phyloP scores from a whole-genome alignment of 352 stramenopile species.

The Phytophthora cryptogea region DNA sequence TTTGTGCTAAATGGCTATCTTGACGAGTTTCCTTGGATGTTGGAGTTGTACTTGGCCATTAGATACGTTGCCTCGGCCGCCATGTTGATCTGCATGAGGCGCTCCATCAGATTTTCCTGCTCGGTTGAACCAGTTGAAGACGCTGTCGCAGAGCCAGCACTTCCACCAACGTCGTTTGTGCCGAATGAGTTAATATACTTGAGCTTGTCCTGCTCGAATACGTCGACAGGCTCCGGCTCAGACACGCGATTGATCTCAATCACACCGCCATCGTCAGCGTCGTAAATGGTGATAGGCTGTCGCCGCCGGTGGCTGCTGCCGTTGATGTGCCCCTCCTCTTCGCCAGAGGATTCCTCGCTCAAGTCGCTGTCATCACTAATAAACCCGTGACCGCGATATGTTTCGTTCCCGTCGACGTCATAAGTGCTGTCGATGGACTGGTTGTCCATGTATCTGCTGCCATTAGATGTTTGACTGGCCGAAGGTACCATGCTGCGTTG shows the following conservation, averaged over 20 bases:
- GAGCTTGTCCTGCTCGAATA: slow-evolving; percentile 59
- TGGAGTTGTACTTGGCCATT: slow-evolving; percentile 75
- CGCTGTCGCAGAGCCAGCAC: slow-evolving; percentile 10
- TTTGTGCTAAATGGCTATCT: slow-evolving; percentile 11
- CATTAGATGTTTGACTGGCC: slow-evolving; percentile 9
- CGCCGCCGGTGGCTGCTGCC: slow-evolving; percentile 6
- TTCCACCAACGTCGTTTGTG: slow-evolving; percentile 24
- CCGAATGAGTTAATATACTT: slow-evolving; percentile 73
- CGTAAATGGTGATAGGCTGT: slow-evolving; percentile 32
- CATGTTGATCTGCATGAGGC: slow-evolving; percentile 71
- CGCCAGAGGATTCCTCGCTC: slow-evolving; percentile 29
- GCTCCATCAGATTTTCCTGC: slow-evolving; percentile 58
- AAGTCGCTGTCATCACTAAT: slow-evolving; percentile 31
- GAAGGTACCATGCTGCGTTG: not conserved
- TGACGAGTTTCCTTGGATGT: slow-evolving; percentile 37
- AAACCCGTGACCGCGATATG: slow-evolving; percentile 30
- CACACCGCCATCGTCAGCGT: slow-evolving; percentile 38
- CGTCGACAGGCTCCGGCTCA: slow-evolving; percentile 37
- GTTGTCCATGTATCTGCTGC: slow-evolving; percentile 13
- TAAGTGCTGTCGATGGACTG: slow-evolving; percentile 41
- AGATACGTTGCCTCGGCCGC: slow-evolving; percentile 69
- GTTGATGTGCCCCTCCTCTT: slow-evolving; percentile 20
- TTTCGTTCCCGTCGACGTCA: slow-evolving; percentile 29
- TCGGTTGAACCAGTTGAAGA: slow-evolving; percentile 29
- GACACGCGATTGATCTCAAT: slow-evolving; percentile 43